These are phyloP conservation scores for Eutypa lata DNA, from an alignment of 2,329 filamentous ascomycete genomes.

Conservation along the genomic window DNA sequence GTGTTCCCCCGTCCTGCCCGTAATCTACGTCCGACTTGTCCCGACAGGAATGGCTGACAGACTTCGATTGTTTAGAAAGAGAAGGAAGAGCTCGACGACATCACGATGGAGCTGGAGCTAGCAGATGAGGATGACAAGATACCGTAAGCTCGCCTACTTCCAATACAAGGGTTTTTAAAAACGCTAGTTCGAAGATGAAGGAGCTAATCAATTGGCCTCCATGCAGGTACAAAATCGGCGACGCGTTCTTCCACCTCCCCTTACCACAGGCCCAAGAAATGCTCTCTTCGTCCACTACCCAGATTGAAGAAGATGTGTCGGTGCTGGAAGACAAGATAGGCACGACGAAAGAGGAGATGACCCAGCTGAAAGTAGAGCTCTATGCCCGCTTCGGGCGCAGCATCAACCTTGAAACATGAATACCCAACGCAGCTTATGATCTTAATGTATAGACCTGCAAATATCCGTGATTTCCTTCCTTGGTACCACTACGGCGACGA, in stretches of 20 bases:
- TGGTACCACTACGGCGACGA: no score
- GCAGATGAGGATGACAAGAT: conserved; percentile 93
- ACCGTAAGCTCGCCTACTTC: conserved; percentile 57
- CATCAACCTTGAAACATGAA: conserved; percentile 83
- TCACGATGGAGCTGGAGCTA: conserved; percentile 86
- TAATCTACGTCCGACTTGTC: conserved; percentile 2
- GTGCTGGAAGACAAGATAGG: conserved; percentile 74
- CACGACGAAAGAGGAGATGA: conserved; percentile 80
- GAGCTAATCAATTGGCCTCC: conserved; percentile 6
- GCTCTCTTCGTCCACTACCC: conserved; percentile 66
- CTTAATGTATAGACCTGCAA: not conserved
- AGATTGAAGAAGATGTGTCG: conserved; percentile 73
- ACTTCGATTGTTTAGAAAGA: conserved; percentile 68
- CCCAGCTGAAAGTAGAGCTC: conserved; percentile 81
- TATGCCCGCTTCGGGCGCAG: conserved; percentile 95
- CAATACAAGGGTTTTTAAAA: not conserved
- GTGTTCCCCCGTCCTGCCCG: not conserved
- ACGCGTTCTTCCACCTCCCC: conserved; percentile 87
- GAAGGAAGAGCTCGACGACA: conserved; percentile 95
- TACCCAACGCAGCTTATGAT: no score
- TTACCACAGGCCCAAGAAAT: conserved; percentile 84
- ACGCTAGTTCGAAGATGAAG: not conserved
- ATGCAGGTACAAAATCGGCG: conserved; percentile 88
- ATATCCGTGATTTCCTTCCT: no score
- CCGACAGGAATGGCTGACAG: conserved; percentile 15